Evolutionary conservation across 208 protist species (phyloP), one percentile per base, ranked within the genome.

Genomic region (Trypanosoma grayi): DNA sequence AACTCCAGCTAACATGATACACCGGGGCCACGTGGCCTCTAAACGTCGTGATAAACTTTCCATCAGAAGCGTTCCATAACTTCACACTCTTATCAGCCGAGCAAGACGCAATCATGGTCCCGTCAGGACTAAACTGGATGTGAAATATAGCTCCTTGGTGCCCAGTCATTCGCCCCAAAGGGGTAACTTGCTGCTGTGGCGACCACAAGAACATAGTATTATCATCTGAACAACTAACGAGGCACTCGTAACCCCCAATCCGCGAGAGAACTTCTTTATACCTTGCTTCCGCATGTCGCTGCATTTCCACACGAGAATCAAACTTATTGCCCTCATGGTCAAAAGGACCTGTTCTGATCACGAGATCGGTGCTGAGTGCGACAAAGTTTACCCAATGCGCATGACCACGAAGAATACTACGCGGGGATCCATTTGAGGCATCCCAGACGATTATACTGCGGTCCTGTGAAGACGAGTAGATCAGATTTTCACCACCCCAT

Each of bases 311-410:
- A 27, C 57, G 75, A 14, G 59, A 82, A 44, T 20, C 65, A 70
- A 93, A 88, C 39, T 51, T 75, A 6, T 54, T 57, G 46, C 91
- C 89, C 36, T 90, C 94, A 73, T 99, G 91, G 62, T 99, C 97
- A 66, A 97, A 99, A 34, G 90, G 73, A 9, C 98, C 98, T 34
- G 92, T 97, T 41, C 98, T 66, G 8, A 98, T 85, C 47, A 97
- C 94, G 50, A 98, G 96, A 68, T 99, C 98, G 11, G 98, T 99
- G 76, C 90, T 98, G 18, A 99, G 81, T 14, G 97, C 89, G 18
- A 99, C 54, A 40, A 92, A 92, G 71, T 99, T 99, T n/a, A 99
- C 97, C 98, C 98, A 99, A 75, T 99, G 98, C 1, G 88, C 97
- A 75, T 99, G 98, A n/a, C 97, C 98, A 6, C 82, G 66, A 10